Conservation (phyloP, 202 grass and related monocot genomes). For the Digitaria exilis region DNA sequence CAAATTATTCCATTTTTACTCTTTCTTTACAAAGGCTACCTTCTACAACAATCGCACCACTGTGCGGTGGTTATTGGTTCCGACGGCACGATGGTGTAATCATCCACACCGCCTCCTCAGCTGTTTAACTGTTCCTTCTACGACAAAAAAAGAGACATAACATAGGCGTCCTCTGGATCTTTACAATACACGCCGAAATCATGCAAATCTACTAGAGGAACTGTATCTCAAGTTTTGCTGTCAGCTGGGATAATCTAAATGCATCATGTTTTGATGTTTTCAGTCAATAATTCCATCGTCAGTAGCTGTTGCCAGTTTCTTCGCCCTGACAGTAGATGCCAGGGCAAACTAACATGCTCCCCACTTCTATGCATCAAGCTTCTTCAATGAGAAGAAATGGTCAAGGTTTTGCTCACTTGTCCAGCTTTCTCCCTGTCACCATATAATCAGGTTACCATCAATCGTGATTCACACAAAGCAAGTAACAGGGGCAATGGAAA, state of each 20-base stretch:
- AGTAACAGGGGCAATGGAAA: conserved; percentile 9
- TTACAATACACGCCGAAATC: neutral
- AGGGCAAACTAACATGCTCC: neutral
- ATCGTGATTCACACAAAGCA: neutral
- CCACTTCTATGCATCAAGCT: neutral
- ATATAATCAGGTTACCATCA: conserved; percentile 15
- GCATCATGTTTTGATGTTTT: neutral
- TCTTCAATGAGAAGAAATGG: neutral
- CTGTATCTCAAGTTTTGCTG: neutral
- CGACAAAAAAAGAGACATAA: neutral
- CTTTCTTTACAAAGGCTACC: conserved; percentile 13
- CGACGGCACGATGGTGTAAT: conserved; percentile 22
- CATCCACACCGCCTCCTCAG: conserved; percentile 21
- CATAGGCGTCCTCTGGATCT: neutral
- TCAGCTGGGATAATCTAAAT: conserved; percentile 1
- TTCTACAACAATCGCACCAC: conserved; percentile 39
- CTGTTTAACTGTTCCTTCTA: conserved; percentile 33
- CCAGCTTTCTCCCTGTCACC: conserved; percentile 47
- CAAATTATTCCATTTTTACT: neutral
- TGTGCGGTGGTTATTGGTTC: conserved; percentile 26
- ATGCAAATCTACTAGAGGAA: neutral
- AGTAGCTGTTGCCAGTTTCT: neutral
- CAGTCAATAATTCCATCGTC: conserved; percentile 26
- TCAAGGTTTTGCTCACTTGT: conserved; percentile 26
- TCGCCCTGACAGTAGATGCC: neutral